Base-by-base conservation (phyloP, 768 basidiomycete species). In the Tulasnella sp. region DNA sequence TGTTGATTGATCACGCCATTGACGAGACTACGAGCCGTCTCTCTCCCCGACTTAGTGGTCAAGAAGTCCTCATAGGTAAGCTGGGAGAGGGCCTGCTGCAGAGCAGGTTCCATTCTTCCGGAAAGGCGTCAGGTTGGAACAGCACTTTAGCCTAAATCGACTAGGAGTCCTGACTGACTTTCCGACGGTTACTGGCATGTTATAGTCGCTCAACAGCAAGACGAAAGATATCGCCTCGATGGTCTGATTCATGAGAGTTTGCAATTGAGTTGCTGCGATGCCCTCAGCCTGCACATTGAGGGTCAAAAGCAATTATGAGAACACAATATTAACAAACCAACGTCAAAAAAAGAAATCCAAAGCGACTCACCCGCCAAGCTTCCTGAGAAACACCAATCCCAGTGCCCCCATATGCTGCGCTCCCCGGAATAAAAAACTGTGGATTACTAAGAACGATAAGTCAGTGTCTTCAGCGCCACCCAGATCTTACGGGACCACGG, bases 1-100 rank as follows among this genome's bases (percentile, higher is more conserved):
- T 99, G 96, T 68, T 94, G 92, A 70, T 99, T 90, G 64, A 99
- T 98, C 64, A 99, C 81, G 30, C 93, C 84, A 63, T 94, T 98
- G 10, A 98, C 93, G 42, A 99, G 73, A 11, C 84, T 84, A 63
- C 90, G 79, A 8, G 96, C 94, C 22, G 85, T 81, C n/a, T 83
- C 84, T 65, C 92, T 81, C 41, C 96, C 96, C 65, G 83, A 80
- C 67, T 85, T 81, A 38, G 82, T 80, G 19, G 89, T 92, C 62
- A 99, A 81, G 34, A 99, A 75, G 29, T 85, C 87, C 68, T 92
- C 85, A 65, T 88, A 97, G 17, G 87, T 89, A 69, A 94, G 74
- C 2, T 76, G 73, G 25, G 73, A 72, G 49, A 94, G 78, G 3
- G 83, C 69, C 62, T 80, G 80, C 69, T 92, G 91, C 2, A 80